Conservation (phyloP, 164 flowering plant species). For the Annona cherimola region DNA sequence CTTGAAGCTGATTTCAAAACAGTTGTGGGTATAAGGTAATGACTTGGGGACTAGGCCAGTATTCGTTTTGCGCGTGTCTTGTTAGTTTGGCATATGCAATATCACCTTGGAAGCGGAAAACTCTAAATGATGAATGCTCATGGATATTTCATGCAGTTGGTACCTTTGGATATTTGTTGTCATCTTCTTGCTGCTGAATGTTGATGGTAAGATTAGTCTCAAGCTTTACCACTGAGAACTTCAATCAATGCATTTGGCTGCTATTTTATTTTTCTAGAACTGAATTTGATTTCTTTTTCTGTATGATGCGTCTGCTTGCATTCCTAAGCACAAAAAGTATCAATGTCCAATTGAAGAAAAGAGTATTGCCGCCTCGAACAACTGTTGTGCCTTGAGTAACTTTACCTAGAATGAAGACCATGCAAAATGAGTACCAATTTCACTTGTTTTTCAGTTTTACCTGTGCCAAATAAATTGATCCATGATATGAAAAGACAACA, state of each 20-base stretch:
- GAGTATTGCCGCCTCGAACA: too few relatives aligned
- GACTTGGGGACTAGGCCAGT: background rate
- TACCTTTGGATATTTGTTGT: conserved; percentile 82
- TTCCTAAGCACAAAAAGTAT: background rate
- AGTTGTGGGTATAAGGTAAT: conserved; percentile 75
- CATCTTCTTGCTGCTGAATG: conserved; percentile 69
- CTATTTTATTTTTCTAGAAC: background rate
- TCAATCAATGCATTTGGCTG: background rate
- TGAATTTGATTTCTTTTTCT: background rate
- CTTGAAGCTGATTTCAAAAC: conserved; percentile 64
- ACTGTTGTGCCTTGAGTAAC: too few relatives aligned
- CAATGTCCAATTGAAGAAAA: background rate
- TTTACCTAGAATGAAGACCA: too few relatives aligned
- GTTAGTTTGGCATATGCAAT: background rate
- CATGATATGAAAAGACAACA: too few relatives aligned
- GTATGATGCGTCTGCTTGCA: background rate
- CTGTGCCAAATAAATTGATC: too few relatives aligned
- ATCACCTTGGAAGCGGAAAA: background rate
- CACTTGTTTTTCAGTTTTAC: too few relatives aligned
- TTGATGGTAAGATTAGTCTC: conserved; percentile 47
- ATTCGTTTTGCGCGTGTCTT: background rate
- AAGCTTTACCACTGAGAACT: background rate
- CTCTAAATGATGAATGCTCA: background rate
- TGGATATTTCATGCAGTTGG: conserved; percentile 38
- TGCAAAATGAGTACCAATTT: too few relatives aligned